Conservation (phyloP, 2,329 filamentous ascomycete genomes). For the Alternaria panax region DNA sequence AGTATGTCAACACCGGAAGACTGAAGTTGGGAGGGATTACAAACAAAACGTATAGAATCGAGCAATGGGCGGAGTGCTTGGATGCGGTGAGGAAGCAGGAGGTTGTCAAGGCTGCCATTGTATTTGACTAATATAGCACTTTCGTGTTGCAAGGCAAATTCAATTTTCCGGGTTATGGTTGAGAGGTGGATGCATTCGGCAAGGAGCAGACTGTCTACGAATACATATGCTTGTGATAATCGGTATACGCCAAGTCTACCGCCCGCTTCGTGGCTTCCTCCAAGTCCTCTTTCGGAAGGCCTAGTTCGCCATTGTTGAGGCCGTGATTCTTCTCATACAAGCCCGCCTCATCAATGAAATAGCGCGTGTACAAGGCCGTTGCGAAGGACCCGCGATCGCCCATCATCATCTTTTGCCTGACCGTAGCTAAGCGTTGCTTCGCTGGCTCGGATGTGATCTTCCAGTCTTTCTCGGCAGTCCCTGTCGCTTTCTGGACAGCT, state of each 20-base stretch:
- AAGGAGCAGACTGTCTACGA: background rate
- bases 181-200: background rate
- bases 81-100: slow-evolving; percentile 75
- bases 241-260: slow-evolving; percentile 14
- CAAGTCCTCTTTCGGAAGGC: slow-evolving; percentile 64
- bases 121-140: slow-evolving; percentile 60
- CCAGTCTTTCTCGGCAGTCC: slow-evolving; percentile 49
- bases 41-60: slow-evolving; percentile 76
- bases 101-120: slow-evolving; percentile 77
- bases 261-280: slow-evolving; percentile 61
- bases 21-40: slow-evolving; percentile 72
- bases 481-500: slow-evolving; percentile 43
- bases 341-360: slow-evolving; percentile 57
- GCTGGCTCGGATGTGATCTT: slow-evolving; percentile 52
- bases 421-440: slow-evolving; percentile 59
- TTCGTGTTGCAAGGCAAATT: background rate
- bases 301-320: slow-evolving; percentile 63
- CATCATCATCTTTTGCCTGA: slow-evolving; percentile 56
- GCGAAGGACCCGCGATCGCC: slow-evolving; percentile 54
- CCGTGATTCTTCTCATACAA: slow-evolving; percentile 43
- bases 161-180: background rate
- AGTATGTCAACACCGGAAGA: slow-evolving; percentile 63
- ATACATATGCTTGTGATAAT: slow-evolving; percentile 12
- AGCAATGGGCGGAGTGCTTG: slow-evolving; percentile 74
- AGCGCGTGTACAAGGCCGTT: slow-evolving; percentile 58